A percentile compares a stretch with the other conserved stretches of the same genome.
phyloP scores from a whole-genome alignment of 306 rosid genomes.

The Begonia peltatifolia region DNA sequence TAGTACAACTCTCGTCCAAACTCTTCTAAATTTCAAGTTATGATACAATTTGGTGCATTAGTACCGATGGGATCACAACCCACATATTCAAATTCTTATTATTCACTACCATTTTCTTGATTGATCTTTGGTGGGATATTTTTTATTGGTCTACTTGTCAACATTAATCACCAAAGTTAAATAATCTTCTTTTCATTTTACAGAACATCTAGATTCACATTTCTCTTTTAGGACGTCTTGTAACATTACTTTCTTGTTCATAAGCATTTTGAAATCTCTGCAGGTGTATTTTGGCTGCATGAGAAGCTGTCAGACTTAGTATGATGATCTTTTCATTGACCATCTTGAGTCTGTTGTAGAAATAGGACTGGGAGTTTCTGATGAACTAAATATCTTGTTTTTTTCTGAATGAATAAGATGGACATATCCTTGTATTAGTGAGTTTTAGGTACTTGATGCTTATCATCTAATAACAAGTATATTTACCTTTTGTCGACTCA shows the following conservation, averaged over 20 bases:
- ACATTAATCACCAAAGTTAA: too few species aligned
- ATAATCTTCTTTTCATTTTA: too few species aligned
- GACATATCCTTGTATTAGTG: constrained; percentile 98
- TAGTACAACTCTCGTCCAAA: too few species aligned
- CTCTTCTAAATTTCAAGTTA: too few species aligned
- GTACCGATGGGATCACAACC: too few species aligned
- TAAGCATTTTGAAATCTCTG: constrained; percentile 13
- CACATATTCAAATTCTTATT: too few species aligned
- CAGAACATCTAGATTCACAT: not conserved
- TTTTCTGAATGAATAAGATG: constrained; percentile 90
- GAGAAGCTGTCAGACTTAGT: constrained; percentile 93
- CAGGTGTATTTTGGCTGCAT: constrained; percentile 95
- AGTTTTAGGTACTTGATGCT: constrained; percentile 82
- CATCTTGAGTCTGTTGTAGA: constrained; percentile 70
- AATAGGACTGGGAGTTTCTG: constrained; percentile 85
- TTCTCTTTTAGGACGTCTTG: constrained; percentile 6
- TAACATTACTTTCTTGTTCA: constrained; percentile 1
- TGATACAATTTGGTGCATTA: too few species aligned
- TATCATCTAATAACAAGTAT: not conserved
- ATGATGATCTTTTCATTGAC: constrained; percentile 73
- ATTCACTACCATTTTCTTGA: too few species aligned
- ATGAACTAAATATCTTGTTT: constrained; percentile 96
- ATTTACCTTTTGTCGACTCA: too few species aligned
- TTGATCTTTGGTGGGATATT: too few species aligned
- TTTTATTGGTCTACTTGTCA: too few species aligned